A percentile compares a stretch with the other conserved stretches of the same genome.
Conservation (phyloP, 2,329 filamentous ascomycete species). For the Fusarium lateritium region DNA sequence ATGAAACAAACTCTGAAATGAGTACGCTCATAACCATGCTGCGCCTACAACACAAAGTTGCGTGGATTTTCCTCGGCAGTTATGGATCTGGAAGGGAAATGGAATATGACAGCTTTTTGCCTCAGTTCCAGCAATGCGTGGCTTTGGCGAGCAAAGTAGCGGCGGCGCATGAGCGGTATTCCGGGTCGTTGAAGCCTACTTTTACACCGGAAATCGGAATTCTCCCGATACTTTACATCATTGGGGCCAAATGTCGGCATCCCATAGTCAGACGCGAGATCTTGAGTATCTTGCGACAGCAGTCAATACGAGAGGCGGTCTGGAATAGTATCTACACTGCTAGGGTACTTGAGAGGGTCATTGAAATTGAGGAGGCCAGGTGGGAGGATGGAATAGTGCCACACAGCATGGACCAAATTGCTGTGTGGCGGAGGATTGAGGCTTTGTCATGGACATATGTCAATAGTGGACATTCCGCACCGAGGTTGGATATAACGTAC, state of each 20-base stretch:
- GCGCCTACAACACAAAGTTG: neutral
- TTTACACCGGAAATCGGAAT: constrained; percentile 2
- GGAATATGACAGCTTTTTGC: neutral
- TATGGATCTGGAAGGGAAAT: neutral
- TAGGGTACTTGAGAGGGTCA: neutral
- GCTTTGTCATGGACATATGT: neutral
- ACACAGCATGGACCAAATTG: neutral
- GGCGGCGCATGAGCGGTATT: neutral
- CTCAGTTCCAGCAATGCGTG: neutral
- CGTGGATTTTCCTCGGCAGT: neutral
- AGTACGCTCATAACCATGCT: neutral
- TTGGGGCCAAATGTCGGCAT: neutral
- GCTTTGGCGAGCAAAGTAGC: neutral
- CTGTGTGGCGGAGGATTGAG: neutral
- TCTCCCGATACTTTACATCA: neutral
- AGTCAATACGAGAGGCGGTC: neutral
- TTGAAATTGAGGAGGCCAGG: neutral
- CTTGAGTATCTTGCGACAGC: neutral
- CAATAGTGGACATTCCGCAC: too few relatives aligned
- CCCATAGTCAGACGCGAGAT: neutral
- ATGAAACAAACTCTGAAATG: neutral
- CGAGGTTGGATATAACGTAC: too few relatives aligned
- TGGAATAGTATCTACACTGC: neutral
- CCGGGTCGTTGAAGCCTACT: neutral
- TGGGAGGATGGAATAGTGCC: too few relatives aligned